Evolutionary conservation across 306 rosid species (phyloP), one percentile per base, ranked within the genome.

Genomic region (Datisca glomerata): DNA sequence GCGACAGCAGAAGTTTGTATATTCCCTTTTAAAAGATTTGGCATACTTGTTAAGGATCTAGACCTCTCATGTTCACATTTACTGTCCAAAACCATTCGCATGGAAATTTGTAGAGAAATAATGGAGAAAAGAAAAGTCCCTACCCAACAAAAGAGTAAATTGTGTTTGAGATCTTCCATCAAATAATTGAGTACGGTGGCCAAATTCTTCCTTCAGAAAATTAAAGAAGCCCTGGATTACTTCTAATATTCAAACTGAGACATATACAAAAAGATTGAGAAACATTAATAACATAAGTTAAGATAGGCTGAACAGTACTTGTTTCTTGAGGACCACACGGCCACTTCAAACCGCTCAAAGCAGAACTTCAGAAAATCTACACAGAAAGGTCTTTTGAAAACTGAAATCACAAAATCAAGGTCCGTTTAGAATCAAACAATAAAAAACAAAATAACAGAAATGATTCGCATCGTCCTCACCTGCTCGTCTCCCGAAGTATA

Each of bases 331-430:
- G 97, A 74, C 97, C 97, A 87, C 24, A 83, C 36, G 14, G 63
- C 97, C 45, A 83, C 94, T 69, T 87, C 94, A 71, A 87, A 87
- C 6, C 57, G 69, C 66, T 83, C 76, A 18, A 87, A 87, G 86
- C 97, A 87, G 66, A 83, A 87, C 44, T 65, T 53, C 31, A 82
- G 71, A 59, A 87, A 87, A 63, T 83, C 93, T 13, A 28, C 22
- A 67, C 41, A 87, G 65, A 50, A 78, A 33, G 97, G 94, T 49
- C 94, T 87, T 66, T 68, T 76, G 75, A 76, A 79, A 57, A 83
- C 97, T 87, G 82, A 53, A 79, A 58, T 20, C 27, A 56, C 27
- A 45, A 34, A 57, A 65, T 31, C 61, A 51, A 6, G 21, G 32
- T 73, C 48, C 63, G 27, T 16, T n/a, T 33, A 49, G 48, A 24